Conservation (phyloP, 495 filamentous ascomycete genomes). For the Paragyromitra xinjiangensis region DNA sequence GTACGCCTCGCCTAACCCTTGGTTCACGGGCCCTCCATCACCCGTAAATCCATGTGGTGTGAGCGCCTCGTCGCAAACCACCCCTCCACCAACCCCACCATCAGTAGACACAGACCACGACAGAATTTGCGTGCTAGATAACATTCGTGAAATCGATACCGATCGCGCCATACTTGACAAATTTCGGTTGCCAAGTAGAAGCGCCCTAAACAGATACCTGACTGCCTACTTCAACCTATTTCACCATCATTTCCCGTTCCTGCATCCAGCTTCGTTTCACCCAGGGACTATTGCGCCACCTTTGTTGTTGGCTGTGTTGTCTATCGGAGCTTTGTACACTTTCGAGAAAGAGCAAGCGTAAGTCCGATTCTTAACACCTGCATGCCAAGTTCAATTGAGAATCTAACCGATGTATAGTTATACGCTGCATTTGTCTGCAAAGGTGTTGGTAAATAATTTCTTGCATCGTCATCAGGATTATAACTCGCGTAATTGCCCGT, state of each 20-base stretch:
- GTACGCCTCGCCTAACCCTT: constrained; percentile 65
- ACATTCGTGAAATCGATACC: constrained; percentile 79
- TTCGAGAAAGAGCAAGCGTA: constrained; percentile 94
- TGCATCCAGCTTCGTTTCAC: constrained; percentile 91
- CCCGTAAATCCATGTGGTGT: constrained; percentile 66
- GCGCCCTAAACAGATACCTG: constrained; percentile 85
- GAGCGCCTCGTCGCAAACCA: constrained; percentile 63
- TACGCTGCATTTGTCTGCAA: constrained; percentile 96
- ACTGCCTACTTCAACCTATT: constrained; percentile 97
- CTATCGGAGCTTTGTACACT: constrained; percentile 94
- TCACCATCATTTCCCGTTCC: constrained; percentile 95
- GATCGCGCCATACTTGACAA: constrained; percentile 84
- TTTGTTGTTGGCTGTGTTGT: constrained; percentile 87
- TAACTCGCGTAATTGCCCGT: constrained; percentile 95
- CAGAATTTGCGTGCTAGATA: constrained; percentile 80
- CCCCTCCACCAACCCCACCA: constrained; percentile 72
- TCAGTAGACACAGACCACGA: constrained; percentile 80
- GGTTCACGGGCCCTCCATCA: constrained; percentile 75
- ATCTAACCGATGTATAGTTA: constrained; percentile 62
- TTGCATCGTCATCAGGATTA: constrained; percentile 98
- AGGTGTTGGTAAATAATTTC: constrained; percentile 95
- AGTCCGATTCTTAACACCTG: constrained; percentile 46
- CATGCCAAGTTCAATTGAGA: constrained; percentile 39
- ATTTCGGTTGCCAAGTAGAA: constrained; percentile 83
- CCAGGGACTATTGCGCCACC: constrained; percentile 79